Evolutionary conservation across 768 basidiomycete species (phyloP), one percentile per base, ranked within the genome.

Genomic region (Mycena crocata): DNA sequence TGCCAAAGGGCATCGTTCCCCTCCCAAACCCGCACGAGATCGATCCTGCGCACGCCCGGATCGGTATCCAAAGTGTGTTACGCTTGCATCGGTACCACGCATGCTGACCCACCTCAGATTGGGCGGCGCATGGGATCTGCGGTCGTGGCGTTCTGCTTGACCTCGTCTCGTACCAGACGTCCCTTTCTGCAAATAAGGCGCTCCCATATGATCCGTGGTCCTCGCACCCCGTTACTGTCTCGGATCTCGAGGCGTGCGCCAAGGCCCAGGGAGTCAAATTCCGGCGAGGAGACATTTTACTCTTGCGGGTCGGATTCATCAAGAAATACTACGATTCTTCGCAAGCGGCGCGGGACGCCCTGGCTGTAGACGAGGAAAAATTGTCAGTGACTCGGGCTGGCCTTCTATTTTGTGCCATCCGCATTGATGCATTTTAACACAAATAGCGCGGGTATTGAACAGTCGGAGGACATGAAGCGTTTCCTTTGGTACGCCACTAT

Each of bases 61-160:
- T 89, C 60, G 90, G 90, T 7, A 89, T 92, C 28, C 90, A 92
- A 71, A 90, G 90, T 91, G 66, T 3, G 89, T 80, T n/a, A 46
- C 56, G 21, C 37, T 21, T 8, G 21, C 57, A 46, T 23, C 60
- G 24, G 21, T 19, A 13, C 26, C 35, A 14, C 26, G 42, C 57
- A 45, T 51, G 54, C 48, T 71, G 50, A 42, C 54, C 40, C 34
- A 62, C 42, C 37, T 17, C 48, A 91, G 90, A 91, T 72, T 91
- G 89, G 90, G 87, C 90, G 1, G 83, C 83, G 23, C 90, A 90
- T 71, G 90, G 90, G 1, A 90, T 91, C 45, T 89, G 88, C 57
- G 89, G 90, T 1, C 85, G 90, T 3, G 90, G 89, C 23, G 87
- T 92, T 50, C 77, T 91, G 24, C 83, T 92, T 35, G 90, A 92